These are phyloP conservation scores for Epichloe coenophiala DNA, from an alignment of 2,329 filamentous ascomycete species.

Conservation along the genomic window DNA sequence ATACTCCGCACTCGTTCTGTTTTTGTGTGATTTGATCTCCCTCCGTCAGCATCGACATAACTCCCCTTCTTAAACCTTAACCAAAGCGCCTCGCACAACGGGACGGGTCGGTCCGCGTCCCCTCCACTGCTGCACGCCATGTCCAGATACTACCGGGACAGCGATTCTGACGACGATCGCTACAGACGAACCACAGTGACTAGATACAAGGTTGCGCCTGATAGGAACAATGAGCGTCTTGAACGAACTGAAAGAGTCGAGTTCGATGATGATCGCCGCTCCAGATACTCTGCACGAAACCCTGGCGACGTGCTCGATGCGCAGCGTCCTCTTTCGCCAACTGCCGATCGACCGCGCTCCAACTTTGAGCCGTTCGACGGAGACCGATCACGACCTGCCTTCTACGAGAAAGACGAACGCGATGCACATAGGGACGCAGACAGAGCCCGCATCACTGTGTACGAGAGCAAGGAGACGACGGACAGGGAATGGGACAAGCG, in stretches of 20 bases:
- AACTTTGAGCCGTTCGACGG: conserved; percentile 28
- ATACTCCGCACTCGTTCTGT: not conserved
- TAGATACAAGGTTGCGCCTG: conserved; percentile 36
- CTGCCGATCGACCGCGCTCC: conserved; percentile 37
- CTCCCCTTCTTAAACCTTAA: not conserved
- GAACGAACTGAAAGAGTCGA: conserved; percentile 27
- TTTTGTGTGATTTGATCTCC: not conserved
- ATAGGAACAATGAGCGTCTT: conserved; percentile 25
- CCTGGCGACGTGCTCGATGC: conserved; percentile 30
- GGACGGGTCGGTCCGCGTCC: conserved; percentile 5
- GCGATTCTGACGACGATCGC: conserved; percentile 29
- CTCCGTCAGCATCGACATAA: not conserved
- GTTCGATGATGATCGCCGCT: conserved; percentile 32
- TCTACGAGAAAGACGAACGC: conserved; percentile 33
- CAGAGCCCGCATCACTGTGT: conserved; percentile 20
- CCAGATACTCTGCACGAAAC: conserved; percentile 28
- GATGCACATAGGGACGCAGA: conserved; percentile 16
- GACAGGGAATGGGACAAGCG: conserved; percentile 33
- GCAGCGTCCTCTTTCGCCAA: conserved; percentile 22
- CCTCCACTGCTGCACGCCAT: conserved; percentile 15
- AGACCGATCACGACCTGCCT: conserved; percentile 24
- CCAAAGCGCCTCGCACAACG: conserved; percentile 4
- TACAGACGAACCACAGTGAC: conserved; percentile 35
- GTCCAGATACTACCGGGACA: conserved; percentile 22
- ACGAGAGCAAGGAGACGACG: conserved; percentile 16